A percentile compares a stretch with the other conserved stretches of the same genome.
Evolutionary conservation across 225 moss, liverwort and hornwort species (phyloP).

Genomic region (Sphagnum tenellum): DNA sequence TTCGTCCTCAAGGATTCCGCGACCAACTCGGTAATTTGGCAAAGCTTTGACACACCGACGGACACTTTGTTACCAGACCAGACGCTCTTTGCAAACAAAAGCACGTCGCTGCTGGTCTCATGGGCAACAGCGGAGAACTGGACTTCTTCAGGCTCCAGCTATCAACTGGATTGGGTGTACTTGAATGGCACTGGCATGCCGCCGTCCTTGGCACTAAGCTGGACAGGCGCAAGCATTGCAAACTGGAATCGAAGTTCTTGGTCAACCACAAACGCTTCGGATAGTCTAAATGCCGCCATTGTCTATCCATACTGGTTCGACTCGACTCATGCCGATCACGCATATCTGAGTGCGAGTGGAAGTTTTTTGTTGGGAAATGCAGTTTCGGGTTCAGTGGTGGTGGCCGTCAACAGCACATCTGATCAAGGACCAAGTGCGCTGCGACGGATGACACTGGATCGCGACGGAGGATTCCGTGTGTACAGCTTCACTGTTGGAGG

Average conservation of each 20-base stretch:
- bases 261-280: neutral
- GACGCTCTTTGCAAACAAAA: too few species aligned
- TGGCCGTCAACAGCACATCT: too few species aligned
- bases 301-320: neutral
- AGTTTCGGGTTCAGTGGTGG: neutral
- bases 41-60: constrained; percentile 6
- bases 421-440: neutral
- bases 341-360: neutral
- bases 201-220: neutral
- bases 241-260: neutral
- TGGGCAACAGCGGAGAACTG: constrained; percentile 1
- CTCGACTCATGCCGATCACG: neutral
- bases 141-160: neutral
- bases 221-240: neutral
- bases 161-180: neutral
- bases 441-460: constrained; percentile 2
- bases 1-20: neutral
- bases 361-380: neutral
- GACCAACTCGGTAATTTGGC: neutral
- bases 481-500: neutral
- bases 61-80: constrained; percentile 6
- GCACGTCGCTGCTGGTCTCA: neutral
- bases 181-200: neutral
- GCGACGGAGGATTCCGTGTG: neutral
- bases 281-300: neutral